Percentiles rank a stretch among this genome's conserved stretches.
These are phyloP conservation scores for Hyaloscypha finlandica DNA, from an alignment of 495 filamentous ascomycete genomes.

Conservation along the genomic window DNA sequence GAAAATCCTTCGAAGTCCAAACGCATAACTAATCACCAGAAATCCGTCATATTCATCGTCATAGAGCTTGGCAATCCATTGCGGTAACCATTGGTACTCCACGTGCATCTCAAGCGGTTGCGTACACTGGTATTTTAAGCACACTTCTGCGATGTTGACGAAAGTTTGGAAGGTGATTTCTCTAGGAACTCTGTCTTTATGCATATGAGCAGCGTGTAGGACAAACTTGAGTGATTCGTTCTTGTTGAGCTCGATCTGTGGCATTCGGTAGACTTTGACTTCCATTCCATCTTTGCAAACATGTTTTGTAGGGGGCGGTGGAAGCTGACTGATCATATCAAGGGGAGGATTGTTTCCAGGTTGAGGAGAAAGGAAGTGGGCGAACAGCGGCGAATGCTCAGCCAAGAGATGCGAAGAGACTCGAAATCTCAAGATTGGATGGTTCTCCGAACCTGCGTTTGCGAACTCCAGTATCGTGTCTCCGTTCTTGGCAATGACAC, in stretches of 20 bases:
- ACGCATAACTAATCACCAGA: slow-evolving; percentile 44
- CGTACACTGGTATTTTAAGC: slow-evolving; percentile 41
- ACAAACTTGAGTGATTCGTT: slow-evolving; percentile 38
- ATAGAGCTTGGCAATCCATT: slow-evolving; percentile 35
- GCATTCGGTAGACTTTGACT: slow-evolving; percentile 42
- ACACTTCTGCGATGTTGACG: slow-evolving; percentile 42
- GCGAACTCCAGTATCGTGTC: slow-evolving; percentile 43
- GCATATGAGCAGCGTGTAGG: slow-evolving; percentile 47
- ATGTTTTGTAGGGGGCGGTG: slow-evolving; percentile 33
- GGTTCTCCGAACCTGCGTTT: slow-evolving; percentile 30
- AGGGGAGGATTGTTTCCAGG: slow-evolving; percentile 7
- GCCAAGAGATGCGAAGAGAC: slow-evolving; percentile 42
- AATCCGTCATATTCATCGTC: slow-evolving; percentile 38
- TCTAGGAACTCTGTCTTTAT: slow-evolving; percentile 40
- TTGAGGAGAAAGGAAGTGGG: slow-evolving; percentile 36
- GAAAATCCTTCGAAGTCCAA: slow-evolving; percentile 41
- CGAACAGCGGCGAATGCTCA: slow-evolving; percentile 41
- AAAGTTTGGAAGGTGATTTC: slow-evolving; percentile 41
- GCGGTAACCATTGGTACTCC: slow-evolving; percentile 44
- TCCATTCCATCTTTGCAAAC: slow-evolving; percentile 36
- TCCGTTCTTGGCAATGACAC: slow-evolving; percentile 31
- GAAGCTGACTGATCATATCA: slow-evolving; percentile 35
- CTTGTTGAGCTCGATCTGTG: slow-evolving; percentile 40
- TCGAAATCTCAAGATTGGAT: slow-evolving; percentile 40
- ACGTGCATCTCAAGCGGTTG: slow-evolving; percentile 41